Conservation (phyloP, 768 basidiomycete species). For the Pholiota conissans region DNA sequence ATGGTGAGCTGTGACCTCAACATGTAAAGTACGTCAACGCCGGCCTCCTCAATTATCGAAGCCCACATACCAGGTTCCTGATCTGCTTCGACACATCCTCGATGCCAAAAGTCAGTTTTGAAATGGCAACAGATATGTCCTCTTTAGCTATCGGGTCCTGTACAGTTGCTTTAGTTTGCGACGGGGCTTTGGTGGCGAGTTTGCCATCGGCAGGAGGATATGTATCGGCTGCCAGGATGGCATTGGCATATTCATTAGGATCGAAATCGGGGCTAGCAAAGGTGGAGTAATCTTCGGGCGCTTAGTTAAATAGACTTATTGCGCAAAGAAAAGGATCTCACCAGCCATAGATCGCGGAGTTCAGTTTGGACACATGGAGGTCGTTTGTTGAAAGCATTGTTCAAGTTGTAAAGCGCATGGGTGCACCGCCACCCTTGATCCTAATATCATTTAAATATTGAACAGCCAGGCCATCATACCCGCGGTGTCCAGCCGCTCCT, state of each 20-base stretch:
- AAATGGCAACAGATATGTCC: conserved; percentile 87
- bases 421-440: not conserved
- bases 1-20: conserved; percentile 80
- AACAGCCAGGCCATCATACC: no score
- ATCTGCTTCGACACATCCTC: conserved; percentile 94
- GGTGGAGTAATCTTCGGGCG: conserved; percentile 61
- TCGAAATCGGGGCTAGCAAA: conserved; percentile 81
- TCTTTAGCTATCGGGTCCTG: conserved; percentile 68
- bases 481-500: no score
- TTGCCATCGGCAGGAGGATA: conserved; percentile 52
- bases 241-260: conserved; percentile 88
- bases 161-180: conserved; percentile 31
- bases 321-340: not conserved
- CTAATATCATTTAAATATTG: conserved; percentile 9
- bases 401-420: not conserved
- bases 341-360: not conserved
- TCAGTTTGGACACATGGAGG: not conserved
- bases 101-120: conserved; percentile 83
- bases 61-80: conserved; percentile 66
- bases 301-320: not conserved
- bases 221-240: conserved; percentile 79
- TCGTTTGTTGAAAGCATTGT: not conserved
- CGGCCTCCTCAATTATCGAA: not conserved
- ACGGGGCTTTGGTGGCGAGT: conserved; percentile 27
- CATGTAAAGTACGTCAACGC: conserved; percentile 13